Evolutionary conservation across 306 rosid species (phyloP).

Genomic region (Vigna mungo): DNA sequence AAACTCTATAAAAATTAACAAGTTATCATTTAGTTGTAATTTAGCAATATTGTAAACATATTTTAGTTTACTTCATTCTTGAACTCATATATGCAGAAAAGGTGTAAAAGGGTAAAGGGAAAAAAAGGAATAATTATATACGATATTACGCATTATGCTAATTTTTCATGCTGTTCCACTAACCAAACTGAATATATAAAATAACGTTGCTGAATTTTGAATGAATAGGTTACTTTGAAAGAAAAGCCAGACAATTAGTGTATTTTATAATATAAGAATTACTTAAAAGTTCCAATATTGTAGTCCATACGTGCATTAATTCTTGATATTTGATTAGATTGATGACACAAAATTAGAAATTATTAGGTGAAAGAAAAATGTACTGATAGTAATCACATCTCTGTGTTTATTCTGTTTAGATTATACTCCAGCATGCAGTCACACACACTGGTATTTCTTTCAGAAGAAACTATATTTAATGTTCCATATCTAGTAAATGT

Average conservation of each 20-base stretch:
- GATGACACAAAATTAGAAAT: neutral
- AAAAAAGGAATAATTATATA: too few species aligned
- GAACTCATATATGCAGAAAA: too few species aligned
- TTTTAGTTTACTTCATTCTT: too few species aligned
- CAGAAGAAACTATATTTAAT: neutral
- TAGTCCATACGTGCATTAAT: neutral
- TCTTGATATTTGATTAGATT: neutral
- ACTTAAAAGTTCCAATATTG: neutral
- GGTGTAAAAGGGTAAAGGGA: too few species aligned
- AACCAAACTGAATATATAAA: neutral
- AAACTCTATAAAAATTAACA: too few species aligned
- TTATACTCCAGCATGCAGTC: neutral
- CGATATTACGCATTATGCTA: neutral
- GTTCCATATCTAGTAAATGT: neutral
- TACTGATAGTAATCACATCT: neutral
- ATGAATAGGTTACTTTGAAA: neutral
- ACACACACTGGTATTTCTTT: conserved; percentile 4
- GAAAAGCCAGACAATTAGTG: neutral
- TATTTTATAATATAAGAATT: neutral
- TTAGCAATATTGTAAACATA: neutral
- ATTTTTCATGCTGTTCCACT: neutral
- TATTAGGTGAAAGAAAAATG: neutral
- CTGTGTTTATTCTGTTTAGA: neutral
- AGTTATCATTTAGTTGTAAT: too few species aligned
- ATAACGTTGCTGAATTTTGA: neutral